Percentiles rank a stretch among this genome's conserved stretches.
Conservation (phyloP, 2,329 filamentous ascomycete species). For the Rhexocercosporidium sp. region DNA sequence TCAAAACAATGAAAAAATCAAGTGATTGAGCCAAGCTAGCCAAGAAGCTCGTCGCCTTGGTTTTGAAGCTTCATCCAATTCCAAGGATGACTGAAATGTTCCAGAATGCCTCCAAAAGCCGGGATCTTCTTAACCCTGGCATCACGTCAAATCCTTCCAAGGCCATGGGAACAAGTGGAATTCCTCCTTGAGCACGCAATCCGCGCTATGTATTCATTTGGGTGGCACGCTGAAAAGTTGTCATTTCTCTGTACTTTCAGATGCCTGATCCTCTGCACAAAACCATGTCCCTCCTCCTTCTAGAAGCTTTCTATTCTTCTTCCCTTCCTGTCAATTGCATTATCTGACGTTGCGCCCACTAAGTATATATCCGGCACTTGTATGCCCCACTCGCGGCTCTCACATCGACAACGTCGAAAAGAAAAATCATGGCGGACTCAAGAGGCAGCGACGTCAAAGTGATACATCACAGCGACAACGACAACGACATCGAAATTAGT, state of each 20-base stretch:
- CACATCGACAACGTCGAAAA: neutral
- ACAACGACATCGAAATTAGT: slow-evolving; percentile 18
- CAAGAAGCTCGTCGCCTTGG: neutral
- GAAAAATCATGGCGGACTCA: neutral
- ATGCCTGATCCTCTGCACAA: neutral
- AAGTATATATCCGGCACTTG: neutral
- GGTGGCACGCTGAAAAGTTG: neutral
- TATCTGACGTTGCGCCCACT: neutral
- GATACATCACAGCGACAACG: neutral
- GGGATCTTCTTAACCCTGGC: neutral
- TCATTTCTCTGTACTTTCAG: neutral
- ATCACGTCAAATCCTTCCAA: neutral
- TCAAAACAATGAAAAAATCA: neutral
- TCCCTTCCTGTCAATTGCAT: neutral
- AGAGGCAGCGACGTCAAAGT: neutral
- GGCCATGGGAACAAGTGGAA: neutral
- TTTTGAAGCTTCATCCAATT: neutral
- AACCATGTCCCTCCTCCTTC: neutral
- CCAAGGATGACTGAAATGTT: neutral
- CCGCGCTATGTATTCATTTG: slow-evolving; percentile 2
- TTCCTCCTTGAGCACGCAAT: slow-evolving; percentile 1
- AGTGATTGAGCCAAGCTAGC: neutral
- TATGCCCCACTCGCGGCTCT: neutral
- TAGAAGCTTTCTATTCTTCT: neutral
- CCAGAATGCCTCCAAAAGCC: neutral